phyloP scores from a whole-genome alignment of 495 filamentous ascomycete species.

The Hypoxylon subgilvum region DNA sequence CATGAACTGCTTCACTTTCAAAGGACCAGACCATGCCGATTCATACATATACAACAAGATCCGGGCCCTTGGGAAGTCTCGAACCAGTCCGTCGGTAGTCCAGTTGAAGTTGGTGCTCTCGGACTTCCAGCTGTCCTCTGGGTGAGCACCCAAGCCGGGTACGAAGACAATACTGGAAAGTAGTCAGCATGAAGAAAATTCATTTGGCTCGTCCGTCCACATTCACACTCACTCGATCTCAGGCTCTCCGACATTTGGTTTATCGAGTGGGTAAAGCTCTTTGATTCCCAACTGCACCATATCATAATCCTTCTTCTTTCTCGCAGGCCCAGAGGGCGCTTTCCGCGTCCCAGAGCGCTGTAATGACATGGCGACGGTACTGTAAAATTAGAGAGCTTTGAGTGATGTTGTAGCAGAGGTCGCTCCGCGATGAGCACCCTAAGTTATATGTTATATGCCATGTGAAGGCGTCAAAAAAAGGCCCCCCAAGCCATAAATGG shows the following conservation, averaged over 20 bases:
- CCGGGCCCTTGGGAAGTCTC: slow-evolving; percentile 41
- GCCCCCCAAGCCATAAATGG: background rate
- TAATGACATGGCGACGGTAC: slow-evolving; percentile 34
- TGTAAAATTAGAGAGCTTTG: background rate
- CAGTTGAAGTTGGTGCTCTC: slow-evolving; percentile 61
- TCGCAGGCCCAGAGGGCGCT: slow-evolving; percentile 32
- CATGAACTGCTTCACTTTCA: slow-evolving; percentile 47
- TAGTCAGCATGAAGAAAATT: slow-evolving; percentile 3
- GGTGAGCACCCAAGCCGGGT: slow-evolving; percentile 68
- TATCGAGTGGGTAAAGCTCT: slow-evolving; percentile 41
- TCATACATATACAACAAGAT: slow-evolving; percentile 43
- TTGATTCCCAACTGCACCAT: slow-evolving; percentile 41
- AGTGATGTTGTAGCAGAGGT: background rate
- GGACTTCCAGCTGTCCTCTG: slow-evolving; percentile 66
- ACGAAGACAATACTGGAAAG: slow-evolving; percentile 62
- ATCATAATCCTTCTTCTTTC: slow-evolving; percentile 40
- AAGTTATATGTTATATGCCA: slow-evolving; percentile 30
- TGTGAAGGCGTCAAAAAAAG: background rate
- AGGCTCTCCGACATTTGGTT: slow-evolving; percentile 25
- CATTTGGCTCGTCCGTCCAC: background rate
- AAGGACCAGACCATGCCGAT: slow-evolving; percentile 40
- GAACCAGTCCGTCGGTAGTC: slow-evolving; percentile 50
- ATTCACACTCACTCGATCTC: slow-evolving; percentile 41
- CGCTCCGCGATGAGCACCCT: background rate
- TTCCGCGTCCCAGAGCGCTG: slow-evolving; percentile 41